Evolutionary conservation across 2,329 filamentous ascomycete species (phyloP).

Genomic region (Penicillium sp.): DNA sequence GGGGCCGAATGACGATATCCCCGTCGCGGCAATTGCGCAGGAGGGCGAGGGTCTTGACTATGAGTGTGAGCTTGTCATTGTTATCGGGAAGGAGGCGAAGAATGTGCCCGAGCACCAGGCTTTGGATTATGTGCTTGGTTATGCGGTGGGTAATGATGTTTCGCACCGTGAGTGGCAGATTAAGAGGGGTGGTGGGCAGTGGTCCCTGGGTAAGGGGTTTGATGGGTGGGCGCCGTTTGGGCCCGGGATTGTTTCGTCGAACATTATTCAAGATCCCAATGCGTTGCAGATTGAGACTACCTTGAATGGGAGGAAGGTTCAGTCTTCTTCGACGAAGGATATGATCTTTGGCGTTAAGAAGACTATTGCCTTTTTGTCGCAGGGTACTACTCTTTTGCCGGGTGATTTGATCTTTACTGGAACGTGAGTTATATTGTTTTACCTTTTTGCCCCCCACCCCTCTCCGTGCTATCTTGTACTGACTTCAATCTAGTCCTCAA

Average conservation of each 20-base stretch:
- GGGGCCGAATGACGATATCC: slow-evolving; percentile 69
- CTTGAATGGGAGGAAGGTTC: slow-evolving; percentile 55
- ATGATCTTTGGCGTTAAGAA: slow-evolving; percentile 54
- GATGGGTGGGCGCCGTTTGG: slow-evolving; percentile 77
- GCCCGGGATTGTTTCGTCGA: slow-evolving; percentile 68
- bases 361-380: slow-evolving; percentile 52
- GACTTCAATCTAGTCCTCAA: slow-evolving; percentile 57
- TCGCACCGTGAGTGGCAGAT: slow-evolving; percentile 79
- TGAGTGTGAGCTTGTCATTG: slow-evolving; percentile 75
- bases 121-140: slow-evolving; percentile 74
- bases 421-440: slow-evolving; percentile 41
- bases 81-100: slow-evolving; percentile 70
- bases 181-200: slow-evolving; percentile 69
- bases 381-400: slow-evolving; percentile 46
- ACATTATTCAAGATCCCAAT: slow-evolving; percentile 50
- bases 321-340: slow-evolving; percentile 55
- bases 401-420: slow-evolving; percentile 50
- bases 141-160: slow-evolving; percentile 78
- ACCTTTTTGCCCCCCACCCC: not conserved
- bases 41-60: slow-evolving; percentile 72
- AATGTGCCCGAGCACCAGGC: slow-evolving; percentile 69
- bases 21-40: slow-evolving; percentile 68
- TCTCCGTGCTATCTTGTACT: slow-evolving; percentile 37
- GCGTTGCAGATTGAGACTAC: slow-evolving; percentile 49
- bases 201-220: slow-evolving; percentile 74